Evolutionary conservation across 441 rosid species (phyloP).

Genomic region (Raphanus hybrid): DNA sequence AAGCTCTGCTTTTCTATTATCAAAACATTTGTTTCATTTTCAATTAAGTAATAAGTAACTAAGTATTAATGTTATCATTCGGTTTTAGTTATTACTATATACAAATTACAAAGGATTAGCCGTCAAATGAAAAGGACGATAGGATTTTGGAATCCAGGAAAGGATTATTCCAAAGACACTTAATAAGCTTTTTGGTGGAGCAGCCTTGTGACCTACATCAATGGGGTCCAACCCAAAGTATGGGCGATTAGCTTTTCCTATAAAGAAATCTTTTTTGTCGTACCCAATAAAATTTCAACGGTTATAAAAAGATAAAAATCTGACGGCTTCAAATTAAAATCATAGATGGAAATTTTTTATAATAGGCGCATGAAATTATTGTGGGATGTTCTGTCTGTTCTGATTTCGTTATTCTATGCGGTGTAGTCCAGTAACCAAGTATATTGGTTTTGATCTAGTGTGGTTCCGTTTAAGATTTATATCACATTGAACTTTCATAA

Average conservation of each 20-base stretch:
- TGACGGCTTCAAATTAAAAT: neutral
- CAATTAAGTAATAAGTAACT: too few relatives aligned
- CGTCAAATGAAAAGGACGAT: constrained; percentile 11
- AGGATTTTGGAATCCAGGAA: constrained; percentile 38
- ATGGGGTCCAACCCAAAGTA: constrained; percentile 40
- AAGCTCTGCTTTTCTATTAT: neutral
- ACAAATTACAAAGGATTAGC: neutral
- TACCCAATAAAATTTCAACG: neutral
- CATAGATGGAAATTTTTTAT: neutral
- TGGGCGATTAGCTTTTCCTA: constrained; percentile 33
- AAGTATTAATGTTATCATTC: neutral
- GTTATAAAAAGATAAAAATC: neutral
- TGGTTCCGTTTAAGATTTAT: neutral
- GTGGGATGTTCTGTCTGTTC: neutral
- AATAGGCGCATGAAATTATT: neutral
- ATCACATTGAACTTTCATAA: too few relatives aligned
- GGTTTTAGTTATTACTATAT: neutral
- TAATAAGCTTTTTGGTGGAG: constrained; percentile 36
- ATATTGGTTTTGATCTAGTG: neutral
- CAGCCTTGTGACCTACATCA: constrained; percentile 43
- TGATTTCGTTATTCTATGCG: neutral
- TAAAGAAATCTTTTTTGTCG: constrained; percentile 7
- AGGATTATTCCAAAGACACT: constrained; percentile 38
- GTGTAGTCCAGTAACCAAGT: neutral
- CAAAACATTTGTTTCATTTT: neutral